A percentile compares a stretch with the other conserved stretches of the same genome.
phyloP scores from a whole-genome alignment of 257 asterid species.

The Leptodermis oblonga region DNA sequence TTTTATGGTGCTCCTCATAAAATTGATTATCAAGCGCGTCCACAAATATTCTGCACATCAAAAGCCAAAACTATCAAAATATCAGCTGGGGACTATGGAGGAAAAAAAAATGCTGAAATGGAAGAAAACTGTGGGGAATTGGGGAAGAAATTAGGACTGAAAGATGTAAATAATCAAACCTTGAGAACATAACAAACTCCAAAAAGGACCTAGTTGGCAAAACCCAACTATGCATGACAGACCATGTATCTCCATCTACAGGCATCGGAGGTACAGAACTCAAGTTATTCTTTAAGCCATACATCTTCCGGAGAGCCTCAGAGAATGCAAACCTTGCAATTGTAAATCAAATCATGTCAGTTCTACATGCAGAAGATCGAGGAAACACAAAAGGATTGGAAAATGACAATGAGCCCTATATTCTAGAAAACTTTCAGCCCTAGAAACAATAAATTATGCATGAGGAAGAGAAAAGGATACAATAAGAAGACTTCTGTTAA shows the following conservation, averaged over 20 bases:
- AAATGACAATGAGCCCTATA: background rate
- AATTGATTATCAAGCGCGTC: slow-evolving; percentile 71
- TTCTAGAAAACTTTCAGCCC: background rate
- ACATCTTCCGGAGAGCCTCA: slow-evolving; percentile 79
- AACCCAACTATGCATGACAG: slow-evolving; percentile 91
- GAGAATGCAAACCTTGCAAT: slow-evolving; percentile 65
- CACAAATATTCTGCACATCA: slow-evolving; percentile 70
- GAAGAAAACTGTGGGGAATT: background rate
- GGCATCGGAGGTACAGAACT: slow-evolving; percentile 85
- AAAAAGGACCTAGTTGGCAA: slow-evolving; percentile 84
- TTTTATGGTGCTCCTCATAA: slow-evolving; percentile 59
- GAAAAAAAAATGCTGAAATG: background rate
- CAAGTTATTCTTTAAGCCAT: slow-evolving; percentile 60
- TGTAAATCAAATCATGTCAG: slow-evolving; percentile 13
- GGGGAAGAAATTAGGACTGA: background rate
- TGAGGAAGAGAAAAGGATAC: slow-evolving; percentile 2
- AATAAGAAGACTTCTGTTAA: background rate
- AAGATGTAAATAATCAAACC: slow-evolving; percentile 37
- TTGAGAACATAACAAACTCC: slow-evolving; percentile 95
- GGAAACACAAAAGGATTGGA: background rate
- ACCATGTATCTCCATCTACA: slow-evolving; percentile 67
- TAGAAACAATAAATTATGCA: background rate
- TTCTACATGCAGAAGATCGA: slow-evolving; percentile 1
- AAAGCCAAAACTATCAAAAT: slow-evolving; percentile 8
- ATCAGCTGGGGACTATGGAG: background rate